phyloP scores from a whole-genome alignment of 345 rosid genomes.

The Citrus reticulata region DNA sequence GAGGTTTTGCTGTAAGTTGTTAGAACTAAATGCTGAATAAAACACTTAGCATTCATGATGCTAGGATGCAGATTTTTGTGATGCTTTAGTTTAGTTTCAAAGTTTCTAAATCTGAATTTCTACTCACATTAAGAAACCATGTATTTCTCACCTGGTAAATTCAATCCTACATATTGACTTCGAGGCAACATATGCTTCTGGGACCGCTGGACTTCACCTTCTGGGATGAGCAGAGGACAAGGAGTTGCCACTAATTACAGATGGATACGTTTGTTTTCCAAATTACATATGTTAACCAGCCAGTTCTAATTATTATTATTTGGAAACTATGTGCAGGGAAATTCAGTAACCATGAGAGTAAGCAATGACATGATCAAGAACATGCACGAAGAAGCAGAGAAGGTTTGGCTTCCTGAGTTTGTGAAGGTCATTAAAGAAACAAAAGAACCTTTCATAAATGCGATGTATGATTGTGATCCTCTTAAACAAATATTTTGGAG shows the following conservation, averaged over 20 bases:
- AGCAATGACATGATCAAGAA: constrained; percentile 46
- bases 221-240: neutral
- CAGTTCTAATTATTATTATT: neutral
- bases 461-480: constrained; percentile 73
- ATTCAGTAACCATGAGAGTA: constrained; percentile 66
- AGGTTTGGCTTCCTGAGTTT: constrained; percentile 61
- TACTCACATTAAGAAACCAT: neutral
- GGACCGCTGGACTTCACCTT: neutral
- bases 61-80: neutral
- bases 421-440: constrained; percentile 61
- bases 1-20: neutral
- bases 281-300: neutral
- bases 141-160: neutral
- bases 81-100: neutral
- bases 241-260: neutral
- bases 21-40: neutral
- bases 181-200: neutral
- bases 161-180: neutral
- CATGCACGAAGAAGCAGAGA: constrained; percentile 64
- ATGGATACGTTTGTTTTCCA: neutral
- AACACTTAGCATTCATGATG: neutral
- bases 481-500: constrained; percentile 45
- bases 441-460: constrained; percentile 71
- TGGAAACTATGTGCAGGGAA: constrained; percentile 33
- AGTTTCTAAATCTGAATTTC: neutral